Percentiles rank a stretch among this genome's conserved stretches.
Evolutionary conservation across 2,329 filamentous ascomycete species (phyloP).

Genomic region (Nannizzia gypsea): DNA sequence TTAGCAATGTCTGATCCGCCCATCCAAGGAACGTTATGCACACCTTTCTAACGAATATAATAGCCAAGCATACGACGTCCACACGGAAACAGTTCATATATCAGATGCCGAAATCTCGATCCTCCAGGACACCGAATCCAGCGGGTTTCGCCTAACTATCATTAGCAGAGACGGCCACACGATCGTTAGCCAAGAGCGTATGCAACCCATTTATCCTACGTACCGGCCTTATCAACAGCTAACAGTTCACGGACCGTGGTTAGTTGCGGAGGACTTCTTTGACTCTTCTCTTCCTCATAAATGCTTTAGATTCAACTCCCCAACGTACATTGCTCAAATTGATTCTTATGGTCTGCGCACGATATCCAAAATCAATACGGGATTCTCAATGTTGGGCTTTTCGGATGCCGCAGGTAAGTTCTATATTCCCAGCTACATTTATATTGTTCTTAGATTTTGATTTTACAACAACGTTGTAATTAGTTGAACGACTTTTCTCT

Average conservation of each 20-base stretch:
- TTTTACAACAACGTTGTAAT: background rate
- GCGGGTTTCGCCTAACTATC: background rate
- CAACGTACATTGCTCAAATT: background rate
- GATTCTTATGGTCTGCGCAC: background rate
- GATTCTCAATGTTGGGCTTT: background rate
- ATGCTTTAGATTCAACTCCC: background rate
- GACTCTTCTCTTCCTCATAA: background rate
- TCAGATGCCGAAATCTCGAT: background rate
- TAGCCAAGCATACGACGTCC: background rate
- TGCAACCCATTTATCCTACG: background rate
- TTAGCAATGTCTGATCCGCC: background rate
- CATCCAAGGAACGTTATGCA: background rate
- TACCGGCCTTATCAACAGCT: background rate
- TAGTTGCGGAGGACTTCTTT: background rate
- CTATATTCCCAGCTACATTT: background rate
- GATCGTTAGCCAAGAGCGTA: background rate
- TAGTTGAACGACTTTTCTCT: background rate
- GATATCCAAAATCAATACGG: background rate
- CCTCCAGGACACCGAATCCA: background rate
- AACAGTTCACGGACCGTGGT: background rate
- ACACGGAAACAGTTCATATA: background rate
- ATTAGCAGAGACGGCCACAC: background rate
- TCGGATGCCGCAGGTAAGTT: background rate
- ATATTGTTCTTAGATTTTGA: background rate
- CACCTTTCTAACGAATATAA: background rate